Evolutionary conservation across 495 filamentous ascomycete species (phyloP).

Genomic region (Neurospora sp.): DNA sequence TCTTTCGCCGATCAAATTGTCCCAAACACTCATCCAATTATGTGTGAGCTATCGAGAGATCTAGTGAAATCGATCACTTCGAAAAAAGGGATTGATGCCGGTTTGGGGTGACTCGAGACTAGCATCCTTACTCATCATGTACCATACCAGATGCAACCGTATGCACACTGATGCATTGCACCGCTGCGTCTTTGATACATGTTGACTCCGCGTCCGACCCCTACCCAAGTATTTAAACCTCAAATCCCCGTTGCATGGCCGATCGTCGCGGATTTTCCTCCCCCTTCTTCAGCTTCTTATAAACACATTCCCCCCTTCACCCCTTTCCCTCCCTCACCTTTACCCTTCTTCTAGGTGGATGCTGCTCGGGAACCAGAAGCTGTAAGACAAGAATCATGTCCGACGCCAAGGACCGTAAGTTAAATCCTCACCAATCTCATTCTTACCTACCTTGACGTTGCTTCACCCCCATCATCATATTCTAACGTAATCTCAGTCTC

Average conservation of each 20-base stretch:
- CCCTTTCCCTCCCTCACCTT: background rate
- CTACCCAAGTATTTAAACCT: background rate
- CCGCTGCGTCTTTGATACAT: background rate
- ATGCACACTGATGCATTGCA: background rate
- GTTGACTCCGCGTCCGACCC: background rate
- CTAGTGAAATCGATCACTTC: background rate
- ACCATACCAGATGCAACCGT: background rate
- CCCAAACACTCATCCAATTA: background rate
- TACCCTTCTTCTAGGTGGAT: background rate
- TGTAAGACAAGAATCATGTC: background rate
- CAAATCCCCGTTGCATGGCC: background rate
- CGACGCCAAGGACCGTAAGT: background rate
- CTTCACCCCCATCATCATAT: background rate
- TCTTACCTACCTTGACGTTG: background rate
- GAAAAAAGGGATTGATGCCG: background rate
- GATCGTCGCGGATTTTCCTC: background rate
- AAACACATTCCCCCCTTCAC: background rate
- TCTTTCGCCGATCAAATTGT: too few relatives aligned
- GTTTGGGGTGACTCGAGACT: background rate
- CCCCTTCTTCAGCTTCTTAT: background rate
- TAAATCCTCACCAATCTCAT: background rate
- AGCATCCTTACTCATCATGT: background rate
- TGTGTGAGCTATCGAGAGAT: background rate
- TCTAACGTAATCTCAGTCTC: background rate
- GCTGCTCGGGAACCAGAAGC: background rate